Percentiles rank a stretch among this genome's conserved stretches.
phyloP scores from a whole-genome alignment of 148 eudicot genomes.

The Bassia scoparia region DNA sequence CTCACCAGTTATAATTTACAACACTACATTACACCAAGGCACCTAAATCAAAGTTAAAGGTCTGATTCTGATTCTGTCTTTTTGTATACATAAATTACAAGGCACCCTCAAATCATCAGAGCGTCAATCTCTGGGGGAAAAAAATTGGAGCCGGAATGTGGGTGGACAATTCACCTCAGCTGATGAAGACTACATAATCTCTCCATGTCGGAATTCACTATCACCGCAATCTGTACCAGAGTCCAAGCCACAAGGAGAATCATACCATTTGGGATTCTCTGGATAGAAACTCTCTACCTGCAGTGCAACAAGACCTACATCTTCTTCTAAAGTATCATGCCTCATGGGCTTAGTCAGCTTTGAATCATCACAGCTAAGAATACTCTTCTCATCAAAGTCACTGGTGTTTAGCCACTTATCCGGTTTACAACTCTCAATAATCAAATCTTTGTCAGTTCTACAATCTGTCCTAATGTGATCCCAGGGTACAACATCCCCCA shows the following conservation, averaged over 20 bases:
- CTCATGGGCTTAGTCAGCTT: slow-evolving; percentile 68
- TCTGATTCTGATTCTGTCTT: slow-evolving; percentile 34
- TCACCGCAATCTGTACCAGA: slow-evolving; percentile 70
- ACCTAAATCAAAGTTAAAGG: slow-evolving; percentile 41
- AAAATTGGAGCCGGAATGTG: slow-evolving; percentile 35
- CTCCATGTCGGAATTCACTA: slow-evolving; percentile 65
- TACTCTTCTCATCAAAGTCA: slow-evolving; percentile 76
- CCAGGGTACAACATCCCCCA: slow-evolving; percentile 83
- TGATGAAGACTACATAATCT: slow-evolving; percentile 51
- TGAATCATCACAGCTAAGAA: slow-evolving; percentile 55
- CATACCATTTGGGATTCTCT: slow-evolving; percentile 89
- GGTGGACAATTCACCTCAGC: slow-evolving; percentile 39
- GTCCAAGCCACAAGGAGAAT: slow-evolving; percentile 92
- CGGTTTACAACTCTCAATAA: slow-evolving; percentile 61
- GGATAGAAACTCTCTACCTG: slow-evolving; percentile 89
- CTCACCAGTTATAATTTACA: slow-evolving; percentile 49
- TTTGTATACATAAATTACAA: slow-evolving; percentile 64
- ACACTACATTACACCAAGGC: slow-evolving; percentile 37
- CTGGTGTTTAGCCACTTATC: slow-evolving; percentile 72
- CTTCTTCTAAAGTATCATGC: slow-evolving; percentile 62
- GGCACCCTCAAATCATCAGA: slow-evolving; percentile 39
- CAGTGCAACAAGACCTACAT: slow-evolving; percentile 72
- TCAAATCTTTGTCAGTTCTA: slow-evolving; percentile 58
- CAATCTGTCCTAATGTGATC: slow-evolving; percentile 62
- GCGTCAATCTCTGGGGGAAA: slow-evolving; percentile 17